Percentiles rank a stretch among this genome's conserved stretches.
These are phyloP conservation scores for Penicillium psychrosexuale DNA, from an alignment of 2,329 filamentous ascomycete genomes.

Conservation along the genomic window DNA sequence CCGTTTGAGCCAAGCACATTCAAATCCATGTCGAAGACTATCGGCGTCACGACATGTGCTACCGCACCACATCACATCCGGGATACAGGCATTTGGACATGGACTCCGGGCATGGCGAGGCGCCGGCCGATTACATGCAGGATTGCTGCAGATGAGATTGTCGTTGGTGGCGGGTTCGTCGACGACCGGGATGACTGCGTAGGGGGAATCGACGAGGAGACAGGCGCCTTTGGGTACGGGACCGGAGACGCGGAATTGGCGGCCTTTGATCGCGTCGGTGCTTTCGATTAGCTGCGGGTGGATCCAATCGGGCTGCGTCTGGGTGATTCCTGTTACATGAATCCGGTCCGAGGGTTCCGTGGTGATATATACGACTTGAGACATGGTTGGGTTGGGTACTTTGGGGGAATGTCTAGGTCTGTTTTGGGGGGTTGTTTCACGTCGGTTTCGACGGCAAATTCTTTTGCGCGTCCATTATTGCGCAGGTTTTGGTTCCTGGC, in stretches of 20 bases:
- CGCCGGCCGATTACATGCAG: slow-evolving; percentile 26
- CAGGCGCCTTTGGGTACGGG: slow-evolving; percentile 25
- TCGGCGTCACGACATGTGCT: slow-evolving; percentile 22
- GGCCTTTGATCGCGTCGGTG: slow-evolving; percentile 29
- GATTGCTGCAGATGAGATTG: slow-evolving; percentile 31
- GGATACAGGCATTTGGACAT: slow-evolving; percentile 25
- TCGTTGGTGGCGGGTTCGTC: slow-evolving; percentile 25
- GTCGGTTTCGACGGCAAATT: not conserved
- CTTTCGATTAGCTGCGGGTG: slow-evolving; percentile 30
- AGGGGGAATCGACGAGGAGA: slow-evolving; percentile 31
- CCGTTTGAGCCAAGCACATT: slow-evolving; percentile 31
- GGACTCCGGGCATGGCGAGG: slow-evolving; percentile 1
- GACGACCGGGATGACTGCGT: slow-evolving; percentile 32
- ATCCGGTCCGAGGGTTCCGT: slow-evolving; percentile 10
- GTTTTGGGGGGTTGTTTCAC: not conserved
- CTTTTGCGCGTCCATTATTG: not conserved
- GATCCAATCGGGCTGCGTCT: slow-evolving; percentile 22
- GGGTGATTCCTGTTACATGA: slow-evolving; percentile 10
- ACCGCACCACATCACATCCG: slow-evolving; percentile 32
- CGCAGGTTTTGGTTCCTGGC: not conserved
- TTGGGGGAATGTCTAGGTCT: not conserved
- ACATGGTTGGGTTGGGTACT: slow-evolving; percentile 15
- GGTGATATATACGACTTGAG: slow-evolving; percentile 20
- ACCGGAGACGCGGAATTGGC: slow-evolving; percentile 28
- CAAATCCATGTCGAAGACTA: slow-evolving; percentile 27